phyloP scores from a whole-genome alignment of 306 rosid genomes.

The Malus orientalis region DNA sequence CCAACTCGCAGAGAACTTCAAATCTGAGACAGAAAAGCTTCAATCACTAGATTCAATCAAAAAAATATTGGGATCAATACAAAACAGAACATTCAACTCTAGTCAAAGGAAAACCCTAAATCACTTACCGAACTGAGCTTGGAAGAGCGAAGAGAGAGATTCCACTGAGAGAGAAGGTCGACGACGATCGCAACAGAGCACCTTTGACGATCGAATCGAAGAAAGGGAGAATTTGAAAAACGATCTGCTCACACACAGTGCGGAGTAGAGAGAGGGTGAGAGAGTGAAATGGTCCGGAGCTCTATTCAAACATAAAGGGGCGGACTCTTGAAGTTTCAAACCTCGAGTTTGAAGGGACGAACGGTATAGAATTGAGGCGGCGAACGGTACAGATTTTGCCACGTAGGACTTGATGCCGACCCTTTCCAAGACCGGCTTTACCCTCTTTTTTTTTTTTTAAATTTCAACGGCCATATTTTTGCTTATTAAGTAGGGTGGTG shows the following conservation, averaged over 20 bases:
- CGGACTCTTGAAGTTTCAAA: slow-evolving; percentile 54
- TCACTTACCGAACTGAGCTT: slow-evolving; percentile 35
- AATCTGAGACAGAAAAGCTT: background rate
- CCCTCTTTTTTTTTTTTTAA: slow-evolving; percentile 5
- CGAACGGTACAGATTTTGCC: slow-evolving; percentile 22
- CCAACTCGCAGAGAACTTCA: background rate
- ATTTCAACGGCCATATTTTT: slow-evolving; percentile 22
- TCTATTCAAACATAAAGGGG: slow-evolving; percentile 74
- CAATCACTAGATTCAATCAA: background rate
- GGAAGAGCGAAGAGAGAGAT: slow-evolving; percentile 15
- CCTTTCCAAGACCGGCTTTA: background rate
- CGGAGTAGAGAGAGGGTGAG: slow-evolving; percentile 2
- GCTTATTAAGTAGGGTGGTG: no score
- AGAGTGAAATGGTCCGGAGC: slow-evolving; percentile 38
- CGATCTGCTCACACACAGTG: slow-evolving; percentile 22
- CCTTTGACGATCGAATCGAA: slow-evolving; percentile 39
- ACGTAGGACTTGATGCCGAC: slow-evolving; percentile 2
- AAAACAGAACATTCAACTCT: background rate
- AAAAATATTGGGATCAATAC: background rate
- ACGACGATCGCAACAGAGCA: slow-evolving; percentile 13
- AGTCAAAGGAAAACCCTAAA: background rate
- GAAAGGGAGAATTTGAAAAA: background rate
- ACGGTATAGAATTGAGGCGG: background rate
- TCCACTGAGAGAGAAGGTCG: background rate
- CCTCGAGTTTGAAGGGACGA: slow-evolving; percentile 17